phyloP scores from a whole-genome alignment of 1,284 basidiomycete genomes.

The Apiotrichum domesticum region DNA sequence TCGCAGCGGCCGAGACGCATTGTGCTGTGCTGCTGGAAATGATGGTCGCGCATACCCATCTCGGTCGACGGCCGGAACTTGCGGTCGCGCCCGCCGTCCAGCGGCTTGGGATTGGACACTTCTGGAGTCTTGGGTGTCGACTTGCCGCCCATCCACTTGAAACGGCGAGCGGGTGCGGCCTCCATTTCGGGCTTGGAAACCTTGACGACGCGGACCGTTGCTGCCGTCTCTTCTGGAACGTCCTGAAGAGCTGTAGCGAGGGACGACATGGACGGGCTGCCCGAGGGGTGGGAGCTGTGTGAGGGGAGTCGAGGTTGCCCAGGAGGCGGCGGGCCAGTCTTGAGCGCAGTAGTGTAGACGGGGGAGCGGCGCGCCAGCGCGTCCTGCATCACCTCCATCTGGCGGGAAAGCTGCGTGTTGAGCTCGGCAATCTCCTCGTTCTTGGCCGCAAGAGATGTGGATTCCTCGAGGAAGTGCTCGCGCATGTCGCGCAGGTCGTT shows the following conservation, averaged over 20 bases:
- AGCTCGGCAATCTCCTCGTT: slow-evolving; percentile 89
- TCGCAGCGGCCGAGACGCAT: slow-evolving; percentile 87
- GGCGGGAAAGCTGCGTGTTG: slow-evolving; percentile 68
- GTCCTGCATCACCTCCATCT: slow-evolving; percentile 57
- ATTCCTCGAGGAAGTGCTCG: slow-evolving; percentile 84
- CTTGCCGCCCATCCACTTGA: slow-evolving; percentile 53
- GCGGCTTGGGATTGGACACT: not conserved
- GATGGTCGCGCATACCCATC: slow-evolving; percentile 57
- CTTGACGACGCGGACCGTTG: slow-evolving; percentile 44
- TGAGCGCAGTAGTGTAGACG: slow-evolving; percentile 16
- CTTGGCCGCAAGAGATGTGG: slow-evolving; percentile 77
- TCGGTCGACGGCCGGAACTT: slow-evolving; percentile 39
- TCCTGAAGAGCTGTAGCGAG: slow-evolving; percentile 43
- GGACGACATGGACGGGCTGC: slow-evolving; percentile 47
- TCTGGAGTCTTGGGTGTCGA: slow-evolving; percentile 29
- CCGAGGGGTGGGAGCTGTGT: slow-evolving; percentile 28
- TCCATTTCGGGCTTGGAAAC: slow-evolving; percentile 47
- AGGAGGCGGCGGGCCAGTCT: slow-evolving; percentile 1
- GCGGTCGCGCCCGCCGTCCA: slow-evolving; percentile 7
- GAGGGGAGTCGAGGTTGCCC: not conserved
- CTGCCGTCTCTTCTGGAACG: slow-evolving; percentile 44
- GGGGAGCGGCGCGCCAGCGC: slow-evolving; percentile 28
- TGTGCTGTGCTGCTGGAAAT: slow-evolving; percentile 83
- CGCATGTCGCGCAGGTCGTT: slow-evolving; percentile 78
- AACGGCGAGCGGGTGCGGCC: slow-evolving; percentile 48